Base-by-base conservation (phyloP, 345 rosid species). In the Brassica juncea region DNA sequence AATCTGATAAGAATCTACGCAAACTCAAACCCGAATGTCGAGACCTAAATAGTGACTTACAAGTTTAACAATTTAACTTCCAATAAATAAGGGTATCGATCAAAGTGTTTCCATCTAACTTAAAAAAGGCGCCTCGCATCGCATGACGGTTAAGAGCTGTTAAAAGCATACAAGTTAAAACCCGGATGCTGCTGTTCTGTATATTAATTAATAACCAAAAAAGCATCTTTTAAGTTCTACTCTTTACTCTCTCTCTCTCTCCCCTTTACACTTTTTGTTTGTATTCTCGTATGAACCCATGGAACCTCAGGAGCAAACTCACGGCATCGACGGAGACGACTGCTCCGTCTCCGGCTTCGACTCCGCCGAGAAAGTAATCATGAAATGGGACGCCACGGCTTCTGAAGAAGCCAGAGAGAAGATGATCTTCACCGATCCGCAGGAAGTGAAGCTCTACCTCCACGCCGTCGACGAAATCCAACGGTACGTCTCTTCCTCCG, bases 401-500 rank as follows among this genome's bases (percentile, higher is more conserved):
- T 94, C 97, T 0, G 99, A 92, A 74, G 99, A 92, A 58, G 94
- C 95, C 0, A 80, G 90, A 5, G 97, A 90, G 69, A 92, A 80
- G 84, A 92, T 92, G 98, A 90, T 94, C 16, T 94, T 94, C 81
- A 84, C 84, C 66, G 94, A 92, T 82, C 91, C 97, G 6, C 70
- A 72, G 5, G 94, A 92, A 64, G 96, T 89, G 37, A 91, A 91
- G 82, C 91, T 82, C 2, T 94, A 94, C 86, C 88, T 92, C 60
- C 83, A 84, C 55, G 98, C 99, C n/a, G 91, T 95, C 55, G 98
- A 95, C 67, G 94, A 95, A 84, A 87, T 95, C 88, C 97, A 91
- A 71, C 81, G 84, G 23, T 77, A 80, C 27, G 80, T 86, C 1
- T 83, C 85, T 0, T 81, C 85, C 0, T 81, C 91, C 73, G 82